Conservation (phyloP, 139 green algal species). For the Coelastrella sp. region DNA sequence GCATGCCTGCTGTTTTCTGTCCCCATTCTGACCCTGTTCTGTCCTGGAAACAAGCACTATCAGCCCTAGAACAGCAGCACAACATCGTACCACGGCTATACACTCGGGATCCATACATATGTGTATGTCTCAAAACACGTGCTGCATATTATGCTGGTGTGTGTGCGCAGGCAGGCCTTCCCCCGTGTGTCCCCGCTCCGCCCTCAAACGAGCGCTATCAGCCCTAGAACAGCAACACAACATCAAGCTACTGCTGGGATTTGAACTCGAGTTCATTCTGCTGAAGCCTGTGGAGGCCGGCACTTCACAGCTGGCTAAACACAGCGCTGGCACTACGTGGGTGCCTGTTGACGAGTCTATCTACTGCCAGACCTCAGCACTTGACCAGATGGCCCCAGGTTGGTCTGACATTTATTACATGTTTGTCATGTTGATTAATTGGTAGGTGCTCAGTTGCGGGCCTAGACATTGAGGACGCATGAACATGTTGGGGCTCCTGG, state of each 20-base stretch:
- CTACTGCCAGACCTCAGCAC: conserved; percentile 56
- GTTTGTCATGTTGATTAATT: too few species aligned
- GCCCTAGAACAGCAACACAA: conserved; percentile 11
- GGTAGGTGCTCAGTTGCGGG: too few species aligned
- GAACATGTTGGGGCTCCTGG: too few species aligned
- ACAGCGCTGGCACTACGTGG: background rate
- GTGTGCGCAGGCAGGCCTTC: conserved; percentile 49
- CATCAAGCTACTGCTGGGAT: conserved; percentile 53
- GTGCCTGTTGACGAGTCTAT: conserved; percentile 53
- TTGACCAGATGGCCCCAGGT: conserved; percentile 61
- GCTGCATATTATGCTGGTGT: background rate
- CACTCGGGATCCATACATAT: background rate
- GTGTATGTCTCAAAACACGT: background rate
- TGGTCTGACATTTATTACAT: background rate
- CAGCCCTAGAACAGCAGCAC: background rate
- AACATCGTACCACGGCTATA: background rate
- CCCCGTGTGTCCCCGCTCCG: conserved; percentile 60
- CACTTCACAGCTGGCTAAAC: too few species aligned
- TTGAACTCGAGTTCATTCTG: conserved; percentile 74
- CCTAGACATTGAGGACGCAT: too few species aligned
- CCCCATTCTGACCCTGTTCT: conserved; percentile 52
- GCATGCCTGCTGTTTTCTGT: too few species aligned
- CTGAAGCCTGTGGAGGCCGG: conserved; percentile 30
- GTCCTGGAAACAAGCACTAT: conserved; percentile 50
- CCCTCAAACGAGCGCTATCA: conserved; percentile 47